These are phyloP conservation scores for Anthracocystis walkeri DNA, from an alignment of 1,284 basidiomycete species.

Conservation along the genomic window DNA sequence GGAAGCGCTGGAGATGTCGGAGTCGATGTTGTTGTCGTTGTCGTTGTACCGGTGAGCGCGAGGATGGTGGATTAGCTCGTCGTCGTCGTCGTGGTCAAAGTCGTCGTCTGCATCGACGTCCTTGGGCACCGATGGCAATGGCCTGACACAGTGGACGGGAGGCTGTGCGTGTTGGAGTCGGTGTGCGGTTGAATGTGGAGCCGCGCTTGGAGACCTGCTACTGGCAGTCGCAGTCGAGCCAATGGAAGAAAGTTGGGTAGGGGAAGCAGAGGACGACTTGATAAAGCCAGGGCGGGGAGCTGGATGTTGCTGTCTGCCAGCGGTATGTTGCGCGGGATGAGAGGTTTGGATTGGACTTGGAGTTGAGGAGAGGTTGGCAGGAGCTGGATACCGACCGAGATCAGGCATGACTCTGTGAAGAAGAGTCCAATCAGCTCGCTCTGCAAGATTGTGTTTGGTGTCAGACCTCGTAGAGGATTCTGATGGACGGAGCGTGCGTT, in stretches of 20 bases:
- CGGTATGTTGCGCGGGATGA: background rate
- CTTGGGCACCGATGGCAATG: constrained; percentile 29
- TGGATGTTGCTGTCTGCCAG: background rate
- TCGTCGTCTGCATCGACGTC: constrained; percentile 35
- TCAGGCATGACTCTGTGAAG: constrained; percentile 15
- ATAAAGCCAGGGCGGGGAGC: background rate
- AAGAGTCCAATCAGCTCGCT: background rate
- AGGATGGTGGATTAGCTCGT: constrained; percentile 14
- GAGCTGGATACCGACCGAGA: constrained; percentile 6
- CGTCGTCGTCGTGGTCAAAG: constrained; percentile 14
- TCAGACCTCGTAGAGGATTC: too few relatives aligned
- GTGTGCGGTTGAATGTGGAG: background rate
- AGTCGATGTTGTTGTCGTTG: constrained; percentile 29
- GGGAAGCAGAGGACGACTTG: background rate
- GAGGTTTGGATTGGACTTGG: background rate
- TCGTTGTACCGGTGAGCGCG: constrained; percentile 1
- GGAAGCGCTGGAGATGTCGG: constrained; percentile 37
- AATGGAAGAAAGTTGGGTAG: background rate
- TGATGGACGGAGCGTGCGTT: too few relatives aligned
- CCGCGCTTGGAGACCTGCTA: background rate
- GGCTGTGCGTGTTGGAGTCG: background rate
- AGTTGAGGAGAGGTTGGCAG: background rate
- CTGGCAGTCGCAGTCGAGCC: background rate
- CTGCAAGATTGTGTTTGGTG: background rate
- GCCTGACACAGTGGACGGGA: constrained; percentile 10